phyloP scores from a whole-genome alignment of 2,329 filamentous ascomycete species.

The Bipolaris sorokiniana region DNA sequence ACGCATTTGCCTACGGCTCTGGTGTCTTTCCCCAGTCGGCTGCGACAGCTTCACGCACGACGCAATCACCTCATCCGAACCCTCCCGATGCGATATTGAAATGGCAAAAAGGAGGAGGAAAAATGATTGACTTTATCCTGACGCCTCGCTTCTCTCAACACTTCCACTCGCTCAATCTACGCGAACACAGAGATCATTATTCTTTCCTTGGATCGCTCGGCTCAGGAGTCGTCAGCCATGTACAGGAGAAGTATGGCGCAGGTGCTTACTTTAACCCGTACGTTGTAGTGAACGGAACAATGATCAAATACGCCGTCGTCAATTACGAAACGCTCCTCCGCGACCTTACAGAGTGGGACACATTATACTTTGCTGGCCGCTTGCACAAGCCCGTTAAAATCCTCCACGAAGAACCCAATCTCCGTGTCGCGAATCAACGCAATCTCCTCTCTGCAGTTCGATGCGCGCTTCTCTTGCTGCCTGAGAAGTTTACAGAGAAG shows the following conservation, averaged over 20 bases:
- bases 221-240: conserved; percentile 80
- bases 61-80: conserved; percentile 77
- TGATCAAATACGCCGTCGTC: conserved; percentile 98
- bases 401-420: conserved; percentile 86
- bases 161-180: conserved; percentile 93
- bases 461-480: conserved; percentile 85
- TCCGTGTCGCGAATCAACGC: conserved; percentile 93
- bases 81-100: conserved; percentile 80
- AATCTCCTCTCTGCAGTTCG: conserved; percentile 92
- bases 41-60: conserved; percentile 53
- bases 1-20: conserved; percentile 96
- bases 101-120: conserved; percentile 84
- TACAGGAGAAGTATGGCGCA: conserved; percentile 88
- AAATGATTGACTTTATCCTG: conserved; percentile 99
- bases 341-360: conserved; percentile 91
- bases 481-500: conserved; percentile 81
- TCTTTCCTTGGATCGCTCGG: conserved; percentile 82
- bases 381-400: conserved; percentile 99
- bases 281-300: conserved; percentile 88
- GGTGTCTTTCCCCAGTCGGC: conserved; percentile 87
- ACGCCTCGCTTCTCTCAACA: conserved; percentile 93
- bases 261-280: conserved; percentile 98
- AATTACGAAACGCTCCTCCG: conserved; percentile 87
- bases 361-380: conserved; percentile 92
- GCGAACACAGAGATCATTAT: conserved; percentile 90